A percentile compares a stretch with the other conserved stretches of the same genome.
Evolutionary conservation across 2,329 filamentous ascomycete genomes (phyloP).

Genomic region (Pseudogymnoascus sp.): DNA sequence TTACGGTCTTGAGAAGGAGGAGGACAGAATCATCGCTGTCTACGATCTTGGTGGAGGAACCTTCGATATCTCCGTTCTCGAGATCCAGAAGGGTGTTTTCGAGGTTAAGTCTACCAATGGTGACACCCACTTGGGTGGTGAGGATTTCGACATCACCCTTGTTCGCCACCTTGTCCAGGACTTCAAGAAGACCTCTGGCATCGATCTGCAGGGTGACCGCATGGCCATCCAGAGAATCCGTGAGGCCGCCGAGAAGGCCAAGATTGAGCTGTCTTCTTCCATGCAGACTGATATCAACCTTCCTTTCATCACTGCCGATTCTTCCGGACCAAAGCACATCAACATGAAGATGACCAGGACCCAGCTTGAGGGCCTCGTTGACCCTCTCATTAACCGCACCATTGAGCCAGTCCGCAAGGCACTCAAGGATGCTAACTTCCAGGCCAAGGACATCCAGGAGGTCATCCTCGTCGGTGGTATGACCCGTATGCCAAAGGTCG

Average conservation of each 20-base stretch:
- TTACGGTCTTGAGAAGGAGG: slow-evolving; percentile 92
- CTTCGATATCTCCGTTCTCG: slow-evolving; percentile 96
- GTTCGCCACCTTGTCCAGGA: slow-evolving; percentile 88
- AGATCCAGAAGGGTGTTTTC: slow-evolving; percentile 96
- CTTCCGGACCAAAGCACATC: slow-evolving; percentile 96
- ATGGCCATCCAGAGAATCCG: slow-evolving; percentile 99
- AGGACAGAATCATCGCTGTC: slow-evolving; percentile 81
- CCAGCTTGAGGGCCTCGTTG: slow-evolving; percentile 88
- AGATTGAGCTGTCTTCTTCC: slow-evolving; percentile 95
- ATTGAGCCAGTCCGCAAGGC: slow-evolving; percentile 93
- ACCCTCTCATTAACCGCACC: slow-evolving; percentile 77
- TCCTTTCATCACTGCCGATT: slow-evolving; percentile 95
- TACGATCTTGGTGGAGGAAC: slow-evolving; percentile 98
- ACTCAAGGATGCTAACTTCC: slow-evolving; percentile 85
- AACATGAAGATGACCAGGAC: slow-evolving; percentile 88
- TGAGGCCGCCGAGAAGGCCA: slow-evolving; percentile 97
- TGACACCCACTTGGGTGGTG: slow-evolving; percentile 96
- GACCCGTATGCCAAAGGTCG: slow-evolving; percentile 99
- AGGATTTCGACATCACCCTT: slow-evolving; percentile 93
- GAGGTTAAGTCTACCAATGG: slow-evolving; percentile 99
- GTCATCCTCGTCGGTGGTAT: slow-evolving; percentile 98
- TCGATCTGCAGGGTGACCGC: slow-evolving; percentile 84
- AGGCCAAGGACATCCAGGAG: slow-evolving; percentile 91
- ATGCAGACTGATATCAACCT: slow-evolving; percentile 96
- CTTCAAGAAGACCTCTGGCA: slow-evolving; percentile 92